Conservation (phyloP, 2,329 filamentous ascomycete species). For the Neofusicoccum cordaticola region DNA sequence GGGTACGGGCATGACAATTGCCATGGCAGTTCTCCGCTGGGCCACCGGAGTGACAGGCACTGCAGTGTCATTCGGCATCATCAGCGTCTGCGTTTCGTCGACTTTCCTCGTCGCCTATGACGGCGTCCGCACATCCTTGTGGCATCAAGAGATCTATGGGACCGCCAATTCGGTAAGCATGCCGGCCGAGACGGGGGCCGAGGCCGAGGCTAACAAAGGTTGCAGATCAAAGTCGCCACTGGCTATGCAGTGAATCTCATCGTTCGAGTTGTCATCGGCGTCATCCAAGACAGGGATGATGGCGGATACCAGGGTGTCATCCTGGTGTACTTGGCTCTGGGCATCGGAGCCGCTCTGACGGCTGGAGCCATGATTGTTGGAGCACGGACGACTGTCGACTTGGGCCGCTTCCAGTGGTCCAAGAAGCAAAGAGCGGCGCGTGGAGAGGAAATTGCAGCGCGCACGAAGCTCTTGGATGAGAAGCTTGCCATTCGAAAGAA, state of each 20-base stretch:
- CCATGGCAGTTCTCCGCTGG: slow-evolving; percentile 56
- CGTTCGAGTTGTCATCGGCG: slow-evolving; percentile 55
- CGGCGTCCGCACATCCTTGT: slow-evolving; percentile 58
- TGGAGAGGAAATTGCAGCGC: not conserved
- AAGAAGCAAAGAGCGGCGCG: not conserved
- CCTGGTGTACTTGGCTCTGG: slow-evolving; percentile 54
- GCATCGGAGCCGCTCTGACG: not conserved
- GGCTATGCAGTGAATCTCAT: slow-evolving; percentile 64
- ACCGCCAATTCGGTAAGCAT: slow-evolving; percentile 51
- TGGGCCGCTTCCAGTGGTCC: not conserved
- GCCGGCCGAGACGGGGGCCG: not conserved
- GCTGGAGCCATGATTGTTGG: not conserved
- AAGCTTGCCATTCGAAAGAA: not conserved
- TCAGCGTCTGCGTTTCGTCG: slow-evolving; percentile 53
- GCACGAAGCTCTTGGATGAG: not conserved
- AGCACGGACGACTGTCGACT: not conserved
- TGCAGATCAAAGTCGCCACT: slow-evolving; percentile 54
- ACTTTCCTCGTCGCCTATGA: slow-evolving; percentile 61
- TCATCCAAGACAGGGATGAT: slow-evolving; percentile 57
- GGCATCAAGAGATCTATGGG: slow-evolving; percentile 59
- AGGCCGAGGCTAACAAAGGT: not conserved
- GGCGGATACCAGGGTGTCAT: slow-evolving; percentile 56
- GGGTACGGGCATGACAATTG: slow-evolving; percentile 50
- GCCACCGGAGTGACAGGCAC: slow-evolving; percentile 50
- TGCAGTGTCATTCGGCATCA: slow-evolving; percentile 59